A percentile compares a stretch with the other conserved stretches of the same genome.
Conservation (phyloP, 305 asterid species). For the Solanum hybrid region DNA sequence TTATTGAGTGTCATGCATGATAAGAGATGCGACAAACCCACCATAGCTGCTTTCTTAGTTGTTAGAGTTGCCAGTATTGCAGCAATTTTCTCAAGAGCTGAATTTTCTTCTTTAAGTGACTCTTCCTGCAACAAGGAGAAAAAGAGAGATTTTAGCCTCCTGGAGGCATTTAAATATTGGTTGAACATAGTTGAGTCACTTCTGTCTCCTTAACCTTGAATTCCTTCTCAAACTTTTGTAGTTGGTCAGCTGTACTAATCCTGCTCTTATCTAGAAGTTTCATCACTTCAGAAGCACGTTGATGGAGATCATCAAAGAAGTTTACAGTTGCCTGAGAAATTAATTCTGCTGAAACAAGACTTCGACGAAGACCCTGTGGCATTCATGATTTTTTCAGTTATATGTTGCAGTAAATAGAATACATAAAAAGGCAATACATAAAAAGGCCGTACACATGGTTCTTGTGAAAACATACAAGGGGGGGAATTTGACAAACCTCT, state of each 20-base stretch:
- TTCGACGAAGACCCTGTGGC: slow-evolving; percentile 44
- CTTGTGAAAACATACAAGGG: background rate
- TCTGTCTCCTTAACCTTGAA: slow-evolving; percentile 41
- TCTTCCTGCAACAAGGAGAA: slow-evolving; percentile 46
- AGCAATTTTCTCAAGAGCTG: slow-evolving; percentile 55
- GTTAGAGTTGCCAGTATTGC: slow-evolving; percentile 52
- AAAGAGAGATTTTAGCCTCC: background rate
- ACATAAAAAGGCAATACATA: background rate
- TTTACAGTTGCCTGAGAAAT: slow-evolving; percentile 57
- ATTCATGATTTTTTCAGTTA: background rate
- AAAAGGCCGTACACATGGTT: background rate
- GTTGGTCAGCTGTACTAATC: slow-evolving; percentile 31
- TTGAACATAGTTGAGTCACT: background rate
- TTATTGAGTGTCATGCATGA: background rate
- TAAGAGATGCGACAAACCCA: slow-evolving; percentile 14
- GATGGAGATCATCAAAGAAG: slow-evolving; percentile 47
- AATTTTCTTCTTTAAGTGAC: slow-evolving; percentile 52
- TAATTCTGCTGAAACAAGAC: slow-evolving; percentile 47
- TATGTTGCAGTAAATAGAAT: background rate
- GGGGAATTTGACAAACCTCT: slow-evolving; percentile 34
- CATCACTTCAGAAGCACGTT: slow-evolving; percentile 48
- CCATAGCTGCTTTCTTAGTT: slow-evolving; percentile 43
- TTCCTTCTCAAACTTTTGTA: slow-evolving; percentile 45
- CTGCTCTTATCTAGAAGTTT: slow-evolving; percentile 45
- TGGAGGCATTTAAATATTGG: background rate